phyloP scores from a whole-genome alignment of 164 flowering plant species.

The Pachysandra terminalis region DNA sequence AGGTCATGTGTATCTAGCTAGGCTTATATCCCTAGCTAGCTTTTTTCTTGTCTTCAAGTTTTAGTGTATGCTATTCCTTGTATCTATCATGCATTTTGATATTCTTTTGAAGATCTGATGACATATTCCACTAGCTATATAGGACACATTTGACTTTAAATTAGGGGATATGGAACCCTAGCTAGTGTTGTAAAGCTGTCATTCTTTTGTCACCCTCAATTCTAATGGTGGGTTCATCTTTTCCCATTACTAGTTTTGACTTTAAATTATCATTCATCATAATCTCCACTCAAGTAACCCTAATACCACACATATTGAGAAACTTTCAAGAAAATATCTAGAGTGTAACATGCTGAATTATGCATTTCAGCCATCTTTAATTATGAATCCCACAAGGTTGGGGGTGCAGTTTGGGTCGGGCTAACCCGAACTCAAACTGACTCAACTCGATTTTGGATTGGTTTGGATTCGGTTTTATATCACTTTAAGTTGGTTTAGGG shows the following conservation, averaged over 20 bases:
- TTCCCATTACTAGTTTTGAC: constrained; percentile 2
- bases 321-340: not conserved
- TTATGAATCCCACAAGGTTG: no score
- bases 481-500: no score
- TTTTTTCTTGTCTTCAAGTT: no score
- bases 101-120: no score
- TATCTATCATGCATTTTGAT: no score
- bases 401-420: no score
- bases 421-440: no score
- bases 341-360: not conserved
- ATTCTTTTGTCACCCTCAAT: constrained; percentile 1
- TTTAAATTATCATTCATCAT: not conserved
- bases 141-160: not conserved
- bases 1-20: no score
- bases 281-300: not conserved
- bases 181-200: not conserved
- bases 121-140: not conserved
- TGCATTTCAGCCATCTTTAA: not conserved
- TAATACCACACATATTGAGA: not conserved
- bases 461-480: no score
- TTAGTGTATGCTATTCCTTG: no score
- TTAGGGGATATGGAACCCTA: not conserved
- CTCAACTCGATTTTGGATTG: no score
- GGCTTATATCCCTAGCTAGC: no score
- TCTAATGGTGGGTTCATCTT: not conserved